These are phyloP conservation scores for Pseudocercospora fuligena DNA, from an alignment of 2,329 filamentous ascomycete species.

Conservation along the genomic window DNA sequence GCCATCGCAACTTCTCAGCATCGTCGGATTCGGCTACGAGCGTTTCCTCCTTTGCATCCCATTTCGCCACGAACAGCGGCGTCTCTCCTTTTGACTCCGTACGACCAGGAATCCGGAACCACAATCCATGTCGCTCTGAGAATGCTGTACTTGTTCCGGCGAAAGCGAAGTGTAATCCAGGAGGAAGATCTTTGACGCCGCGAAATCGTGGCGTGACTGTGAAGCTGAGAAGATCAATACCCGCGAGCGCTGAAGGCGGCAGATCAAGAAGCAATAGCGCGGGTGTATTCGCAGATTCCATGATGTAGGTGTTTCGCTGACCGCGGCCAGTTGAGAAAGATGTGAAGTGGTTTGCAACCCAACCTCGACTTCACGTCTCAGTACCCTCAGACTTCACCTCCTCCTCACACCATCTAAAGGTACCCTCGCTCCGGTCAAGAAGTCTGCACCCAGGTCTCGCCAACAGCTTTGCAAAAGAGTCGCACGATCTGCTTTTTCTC, in stretches of 20 bases:
- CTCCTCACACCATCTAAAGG: not conserved
- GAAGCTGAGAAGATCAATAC: conserved; percentile 64
- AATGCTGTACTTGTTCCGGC: conserved; percentile 62
- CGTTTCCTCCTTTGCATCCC: conserved; percentile 56
- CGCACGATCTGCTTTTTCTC: no score
- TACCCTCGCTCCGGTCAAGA: not conserved
- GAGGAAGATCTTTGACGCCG: conserved; percentile 63
- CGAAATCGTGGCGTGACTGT: conserved; percentile 65
- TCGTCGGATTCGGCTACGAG: conserved; percentile 49
- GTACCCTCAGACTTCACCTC: not conserved
- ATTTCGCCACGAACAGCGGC: conserved; percentile 61
- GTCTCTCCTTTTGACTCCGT: conserved; percentile 13
- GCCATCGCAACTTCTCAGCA: conserved; percentile 53
- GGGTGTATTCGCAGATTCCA: conserved; percentile 35
- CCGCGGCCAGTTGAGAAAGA: not conserved
- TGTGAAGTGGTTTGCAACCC: not conserved
- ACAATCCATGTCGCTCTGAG: conserved; percentile 65
- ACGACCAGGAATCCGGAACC: conserved; percentile 57
- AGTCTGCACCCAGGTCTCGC: not conserved
- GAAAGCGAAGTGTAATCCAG: conserved; percentile 66
- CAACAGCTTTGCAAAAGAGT: no score
- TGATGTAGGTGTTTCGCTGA: conserved; percentile 8
- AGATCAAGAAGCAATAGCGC: conserved; percentile 51
- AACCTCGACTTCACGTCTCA: not conserved
- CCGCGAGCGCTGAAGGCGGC: conserved; percentile 55